Evolutionary conservation across 108 stramenopile species (phyloP).

Genomic region (Skeletonema menzelii): DNA sequence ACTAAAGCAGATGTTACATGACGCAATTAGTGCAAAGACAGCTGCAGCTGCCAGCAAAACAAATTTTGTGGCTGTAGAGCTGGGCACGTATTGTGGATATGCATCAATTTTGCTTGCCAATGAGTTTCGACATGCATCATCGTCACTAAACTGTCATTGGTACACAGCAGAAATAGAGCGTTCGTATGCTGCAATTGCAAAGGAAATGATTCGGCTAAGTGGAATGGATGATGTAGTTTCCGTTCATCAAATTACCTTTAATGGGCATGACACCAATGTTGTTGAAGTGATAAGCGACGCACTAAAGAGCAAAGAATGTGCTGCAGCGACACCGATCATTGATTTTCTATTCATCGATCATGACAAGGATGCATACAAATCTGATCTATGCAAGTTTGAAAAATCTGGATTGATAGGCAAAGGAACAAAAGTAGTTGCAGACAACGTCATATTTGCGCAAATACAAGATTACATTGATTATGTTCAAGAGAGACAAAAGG

Average conservation of each 20-base stretch:
- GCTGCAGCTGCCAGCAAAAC: neutral
- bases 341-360: slow-evolving; percentile 91
- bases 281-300: slow-evolving; percentile 14
- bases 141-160: slow-evolving; percentile 45
- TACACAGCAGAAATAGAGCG: slow-evolving; percentile 72
- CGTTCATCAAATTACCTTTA: slow-evolving; percentile 38
- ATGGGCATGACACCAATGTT: slow-evolving; percentile 45
- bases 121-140: slow-evolving; percentile 22
- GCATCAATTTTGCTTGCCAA: slow-evolving; percentile 61
- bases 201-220: slow-evolving; percentile 58
- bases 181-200: slow-evolving; percentile 53
- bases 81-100: slow-evolving; percentile 92
- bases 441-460: slow-evolving; percentile 82
- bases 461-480: slow-evolving; percentile 77
- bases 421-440: slow-evolving; percentile 78
- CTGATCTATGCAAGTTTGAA: slow-evolving; percentile 72
- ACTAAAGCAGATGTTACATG: slow-evolving; percentile 35
- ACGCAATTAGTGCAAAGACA: slow-evolving; percentile 12
- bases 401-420: slow-evolving; percentile 32
- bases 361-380: slow-evolving; percentile 82
- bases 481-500: slow-evolving; percentile 43
- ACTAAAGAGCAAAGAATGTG: slow-evolving; percentile 6
- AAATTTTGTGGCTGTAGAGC: slow-evolving; percentile 57
- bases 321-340: slow-evolving; percentile 6
- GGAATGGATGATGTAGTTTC: slow-evolving; percentile 55